A percentile compares a stretch with the other conserved stretches of the same genome.
These are phyloP conservation scores for Rhododendron mucronatum DNA, from an alignment of 148 eudicot genomes.

Conservation along the genomic window DNA sequence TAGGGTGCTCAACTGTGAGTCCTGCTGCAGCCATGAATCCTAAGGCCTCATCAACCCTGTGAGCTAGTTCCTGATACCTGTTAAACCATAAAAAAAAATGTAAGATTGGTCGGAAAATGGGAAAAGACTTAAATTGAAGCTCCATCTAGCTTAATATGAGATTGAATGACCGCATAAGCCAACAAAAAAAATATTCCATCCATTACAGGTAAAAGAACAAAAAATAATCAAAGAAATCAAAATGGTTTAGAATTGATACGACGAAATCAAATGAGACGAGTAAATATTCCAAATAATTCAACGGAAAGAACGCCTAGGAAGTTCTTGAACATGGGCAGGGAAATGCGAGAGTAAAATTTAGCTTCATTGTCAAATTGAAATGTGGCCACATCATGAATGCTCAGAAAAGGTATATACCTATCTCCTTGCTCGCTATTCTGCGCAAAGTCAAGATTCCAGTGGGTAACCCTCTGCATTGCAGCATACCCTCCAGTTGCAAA, in stretches of 20 bases:
- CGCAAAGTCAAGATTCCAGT: slow-evolving; percentile 30
- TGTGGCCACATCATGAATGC: background rate
- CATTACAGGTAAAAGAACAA: background rate
- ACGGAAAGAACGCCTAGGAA: background rate
- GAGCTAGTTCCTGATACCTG: slow-evolving; percentile 10
- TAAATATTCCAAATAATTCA: background rate
- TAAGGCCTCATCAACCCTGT: slow-evolving; percentile 7
- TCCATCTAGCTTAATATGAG: background rate
- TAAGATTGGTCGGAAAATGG: background rate
- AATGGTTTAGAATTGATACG: background rate
- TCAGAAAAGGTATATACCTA: slow-evolving; percentile 11
- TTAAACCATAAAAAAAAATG: background rate
- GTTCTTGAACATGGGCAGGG: background rate
- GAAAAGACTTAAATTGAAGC: background rate
- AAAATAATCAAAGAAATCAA: background rate
- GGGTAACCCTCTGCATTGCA: slow-evolving; percentile 24
- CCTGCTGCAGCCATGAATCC: slow-evolving; percentile 11
- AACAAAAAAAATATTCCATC: background rate
- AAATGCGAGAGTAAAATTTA: background rate
- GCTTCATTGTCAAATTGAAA: background rate
- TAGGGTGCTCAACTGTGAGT: slow-evolving; percentile 17
- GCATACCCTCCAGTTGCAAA: slow-evolving; percentile 8
- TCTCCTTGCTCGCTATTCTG: slow-evolving; percentile 30
- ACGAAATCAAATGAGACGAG: background rate
- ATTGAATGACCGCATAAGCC: background rate